Conservation (phyloP, 208 protist species). For the Leishmania mexicana region DNA sequence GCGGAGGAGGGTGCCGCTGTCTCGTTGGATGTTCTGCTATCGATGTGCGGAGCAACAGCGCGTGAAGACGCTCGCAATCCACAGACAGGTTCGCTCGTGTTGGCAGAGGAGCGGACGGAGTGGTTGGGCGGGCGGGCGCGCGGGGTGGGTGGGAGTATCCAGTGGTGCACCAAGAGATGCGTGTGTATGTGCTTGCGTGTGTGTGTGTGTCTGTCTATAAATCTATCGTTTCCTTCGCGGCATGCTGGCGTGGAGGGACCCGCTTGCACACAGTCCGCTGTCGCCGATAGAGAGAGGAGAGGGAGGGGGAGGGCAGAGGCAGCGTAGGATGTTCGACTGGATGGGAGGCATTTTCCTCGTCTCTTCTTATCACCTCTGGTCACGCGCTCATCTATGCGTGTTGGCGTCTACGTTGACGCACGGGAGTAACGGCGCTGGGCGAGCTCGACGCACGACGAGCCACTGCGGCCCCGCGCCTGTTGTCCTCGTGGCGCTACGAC, state of each 20-base stretch:
- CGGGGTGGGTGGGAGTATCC: not conserved
- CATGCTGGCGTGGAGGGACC: not conserved
- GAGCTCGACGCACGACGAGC: not conserved
- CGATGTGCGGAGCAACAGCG: not conserved
- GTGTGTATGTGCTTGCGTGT: not conserved
- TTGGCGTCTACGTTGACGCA: not conserved
- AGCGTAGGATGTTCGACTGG: not conserved
- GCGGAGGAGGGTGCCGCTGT: not conserved
- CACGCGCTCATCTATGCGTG: not conserved
- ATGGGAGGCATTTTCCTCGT: not conserved
- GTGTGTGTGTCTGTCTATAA: not conserved
- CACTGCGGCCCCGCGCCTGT: not conserved
- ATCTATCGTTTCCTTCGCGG: not conserved
- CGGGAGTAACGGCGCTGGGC: not conserved
- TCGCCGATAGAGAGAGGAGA: not conserved
- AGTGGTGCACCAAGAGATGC: not conserved
- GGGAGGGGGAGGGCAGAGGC: not conserved
- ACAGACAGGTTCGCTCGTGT: not conserved
- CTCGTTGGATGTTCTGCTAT: not conserved
- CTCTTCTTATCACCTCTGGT: not conserved
- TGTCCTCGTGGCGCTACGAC: not conserved
- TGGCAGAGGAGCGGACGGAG: not conserved
- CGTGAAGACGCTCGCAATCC: not conserved
- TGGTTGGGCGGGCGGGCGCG: not conserved
- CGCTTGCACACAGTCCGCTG: not conserved